A percentile compares a stretch with the other conserved stretches of the same genome.
Conservation (phyloP, 202 grass and related monocot species). For the Zizania palustris region DNA sequence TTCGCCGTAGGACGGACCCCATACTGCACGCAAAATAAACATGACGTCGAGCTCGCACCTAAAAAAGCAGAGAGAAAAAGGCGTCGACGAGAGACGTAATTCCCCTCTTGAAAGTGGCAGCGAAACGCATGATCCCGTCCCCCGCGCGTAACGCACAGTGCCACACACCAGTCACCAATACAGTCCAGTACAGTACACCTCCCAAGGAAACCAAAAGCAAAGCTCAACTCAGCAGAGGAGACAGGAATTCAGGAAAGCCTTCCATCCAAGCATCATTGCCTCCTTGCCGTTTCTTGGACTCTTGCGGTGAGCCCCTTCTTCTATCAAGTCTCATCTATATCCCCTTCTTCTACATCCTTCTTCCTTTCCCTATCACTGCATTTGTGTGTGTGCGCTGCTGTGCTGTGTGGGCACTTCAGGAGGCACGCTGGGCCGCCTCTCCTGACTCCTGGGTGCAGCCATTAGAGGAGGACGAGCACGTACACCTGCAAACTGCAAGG, state of each 20-base stretch:
- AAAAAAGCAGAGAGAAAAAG: no score
- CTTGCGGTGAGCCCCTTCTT: conserved; percentile 49
- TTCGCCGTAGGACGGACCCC: neutral
- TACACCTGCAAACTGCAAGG: conserved; percentile 55
- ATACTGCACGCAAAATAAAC: no score
- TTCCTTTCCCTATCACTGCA: conserved; percentile 42
- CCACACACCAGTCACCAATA: no score
- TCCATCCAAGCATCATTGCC: conserved; percentile 38
- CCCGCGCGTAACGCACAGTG: no score
- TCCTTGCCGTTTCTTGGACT: conserved; percentile 49
- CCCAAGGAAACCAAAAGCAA: conserved; percentile 31
- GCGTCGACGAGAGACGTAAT: no score
- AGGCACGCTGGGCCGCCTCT: conserved; percentile 57
- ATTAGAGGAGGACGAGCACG: conserved; percentile 36
- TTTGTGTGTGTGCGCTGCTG: conserved; percentile 1
- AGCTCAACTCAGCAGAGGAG: neutral
- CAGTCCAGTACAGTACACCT: neutral
- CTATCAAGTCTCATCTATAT: conserved; percentile 11
- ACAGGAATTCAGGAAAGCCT: conserved; percentile 49
- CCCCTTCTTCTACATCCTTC: neutral
- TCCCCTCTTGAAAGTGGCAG: no score
- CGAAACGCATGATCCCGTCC: no score
- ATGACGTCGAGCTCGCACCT: no score
- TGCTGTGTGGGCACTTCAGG: conserved; percentile 56
- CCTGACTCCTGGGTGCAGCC: conserved; percentile 37